A percentile compares a stretch with the other conserved stretches of the same genome.
Evolutionary conservation across 2,329 filamentous ascomycete genomes (phyloP).

Genomic region (Ophiosphaerella herpotricha): DNA sequence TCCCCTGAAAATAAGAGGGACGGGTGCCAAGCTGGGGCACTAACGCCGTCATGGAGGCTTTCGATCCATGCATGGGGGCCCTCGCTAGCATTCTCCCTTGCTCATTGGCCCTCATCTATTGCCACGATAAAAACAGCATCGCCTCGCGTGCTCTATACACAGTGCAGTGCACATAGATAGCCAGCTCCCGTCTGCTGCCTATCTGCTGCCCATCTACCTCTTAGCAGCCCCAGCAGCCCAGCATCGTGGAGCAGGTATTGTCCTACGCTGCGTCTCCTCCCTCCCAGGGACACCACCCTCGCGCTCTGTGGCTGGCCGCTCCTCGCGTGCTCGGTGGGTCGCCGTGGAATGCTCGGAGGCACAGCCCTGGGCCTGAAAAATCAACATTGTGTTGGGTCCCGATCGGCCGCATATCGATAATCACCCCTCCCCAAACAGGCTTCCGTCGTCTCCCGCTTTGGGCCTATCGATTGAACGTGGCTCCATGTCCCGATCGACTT

Average conservation of each 20-base stretch:
- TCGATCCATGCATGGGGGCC: constrained; percentile 26
- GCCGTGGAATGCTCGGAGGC: background rate
- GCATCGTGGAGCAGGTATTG: too few relatives aligned
- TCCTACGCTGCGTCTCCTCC: too few relatives aligned
- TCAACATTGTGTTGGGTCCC: constrained; percentile 4
- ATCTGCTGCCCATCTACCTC: too few relatives aligned
- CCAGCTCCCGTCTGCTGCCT: too few relatives aligned
- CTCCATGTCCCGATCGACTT: background rate
- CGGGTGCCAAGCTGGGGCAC: constrained; percentile 26
- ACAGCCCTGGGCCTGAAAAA: background rate
- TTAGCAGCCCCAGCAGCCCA: too few relatives aligned
- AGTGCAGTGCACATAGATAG: background rate
- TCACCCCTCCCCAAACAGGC: constrained; percentile 8
- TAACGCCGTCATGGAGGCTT: constrained; percentile 25
- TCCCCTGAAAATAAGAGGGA: constrained; percentile 38
- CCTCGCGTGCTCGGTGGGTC: background rate
- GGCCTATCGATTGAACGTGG: background rate
- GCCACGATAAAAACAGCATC: constrained; percentile 25
- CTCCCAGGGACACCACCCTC: background rate
- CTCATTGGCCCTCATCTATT: constrained; percentile 12
- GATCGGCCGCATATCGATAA: constrained; percentile 25
- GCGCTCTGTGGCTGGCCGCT: background rate
- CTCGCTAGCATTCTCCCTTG: constrained; percentile 25
- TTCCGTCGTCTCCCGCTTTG: background rate
- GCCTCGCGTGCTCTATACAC: background rate